Base-by-base conservation (phyloP, 345 rosid genomes). In the Euphorbia lathyris region DNA sequence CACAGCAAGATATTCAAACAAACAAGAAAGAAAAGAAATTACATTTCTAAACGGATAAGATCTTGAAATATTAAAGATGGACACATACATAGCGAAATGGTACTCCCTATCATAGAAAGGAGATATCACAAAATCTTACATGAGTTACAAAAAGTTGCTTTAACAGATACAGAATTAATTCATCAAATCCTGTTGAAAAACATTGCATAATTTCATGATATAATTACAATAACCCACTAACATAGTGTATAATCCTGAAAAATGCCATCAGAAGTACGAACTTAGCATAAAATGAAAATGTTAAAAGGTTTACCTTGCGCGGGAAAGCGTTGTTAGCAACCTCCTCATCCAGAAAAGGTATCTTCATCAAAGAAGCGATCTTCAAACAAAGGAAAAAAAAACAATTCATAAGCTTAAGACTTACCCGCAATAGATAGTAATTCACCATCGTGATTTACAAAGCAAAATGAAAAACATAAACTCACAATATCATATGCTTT, bases 291-390 rank as follows among this genome's bases (percentile, higher is more conserved):
- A 26, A 47, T 26, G 9, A 23, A 63, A 4, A 22, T 25, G 26
- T 11, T 26, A 34, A 3, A 30, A 8, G 32, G 26, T 74, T 65
- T 77, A 92, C 96, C 90, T 94, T 95, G 45, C 93, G 90, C 0
- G 88, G 91, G 40, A 79, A 85, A 71, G 93, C 82, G 72, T 73
- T 86, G 77, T 81, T 90, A 8, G 93, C 78, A 72, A 86, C 83
- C 77, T 86, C 89, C 65, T 92, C 97, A 65, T 90, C 96, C 3
- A 92, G 81, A 71, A 82, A 88, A 0, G 96, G 99, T 58, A 92
- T 95, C 85, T 90, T 91, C 88, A 95, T 72, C 78, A 88, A 77
- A 0, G 97, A 88, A 1, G 97, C 99, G 57, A 82, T 77, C 99
- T 95, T 79, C 57, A 66, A 67, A 20, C 30, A 20, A 20, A 27